Evolutionary conservation across 2,329 filamentous ascomycete species (phyloP).

Genomic region (Xylariales sp.): DNA sequence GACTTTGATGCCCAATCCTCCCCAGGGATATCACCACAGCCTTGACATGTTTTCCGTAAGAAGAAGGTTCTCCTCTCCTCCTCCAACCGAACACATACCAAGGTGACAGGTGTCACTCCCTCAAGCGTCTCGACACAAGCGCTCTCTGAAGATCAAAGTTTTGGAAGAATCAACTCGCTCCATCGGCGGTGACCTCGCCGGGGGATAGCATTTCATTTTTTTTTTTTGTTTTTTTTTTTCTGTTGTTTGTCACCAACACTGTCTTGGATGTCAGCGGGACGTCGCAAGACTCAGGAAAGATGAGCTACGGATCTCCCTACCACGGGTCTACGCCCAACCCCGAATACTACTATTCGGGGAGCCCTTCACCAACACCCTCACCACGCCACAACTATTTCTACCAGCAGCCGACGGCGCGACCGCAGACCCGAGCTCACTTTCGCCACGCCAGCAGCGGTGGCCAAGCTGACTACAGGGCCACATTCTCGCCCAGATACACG

Average conservation of each 20-base stretch:
- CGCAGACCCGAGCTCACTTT: constrained; percentile 49
- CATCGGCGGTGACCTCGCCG: constrained; percentile 7
- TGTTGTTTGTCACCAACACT: too few species aligned
- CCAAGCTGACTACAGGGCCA: constrained; percentile 36
- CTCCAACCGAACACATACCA: constrained; percentile 57
- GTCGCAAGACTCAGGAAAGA: constrained; percentile 30
- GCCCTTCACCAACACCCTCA: constrained; percentile 53
- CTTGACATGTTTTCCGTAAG: constrained; percentile 54
- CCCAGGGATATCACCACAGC: constrained; percentile 33
- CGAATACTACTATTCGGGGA: constrained; percentile 43
- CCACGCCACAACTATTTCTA: constrained; percentile 45
- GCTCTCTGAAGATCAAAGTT: constrained; percentile 31
- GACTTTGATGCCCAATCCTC: constrained; percentile 34
- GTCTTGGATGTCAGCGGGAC: constrained; percentile 24
- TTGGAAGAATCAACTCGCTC: constrained; percentile 11
- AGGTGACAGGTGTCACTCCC: constrained; percentile 52
- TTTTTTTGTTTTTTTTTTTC: too few species aligned
- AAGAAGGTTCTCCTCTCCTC: constrained; percentile 49
- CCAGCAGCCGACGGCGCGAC: constrained; percentile 42
- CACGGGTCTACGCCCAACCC: constrained; percentile 40
- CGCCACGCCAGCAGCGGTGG: constrained; percentile 36
- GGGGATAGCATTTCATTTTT: constrained; percentile 7
- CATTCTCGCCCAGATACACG: constrained; percentile 58
- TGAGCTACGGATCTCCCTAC: constrained; percentile 36
- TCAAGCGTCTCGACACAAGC: constrained; percentile 42